Base-by-base conservation (phyloP, 2,329 filamentous ascomycete genomes). In the Dactylellina haptotyla region DNA sequence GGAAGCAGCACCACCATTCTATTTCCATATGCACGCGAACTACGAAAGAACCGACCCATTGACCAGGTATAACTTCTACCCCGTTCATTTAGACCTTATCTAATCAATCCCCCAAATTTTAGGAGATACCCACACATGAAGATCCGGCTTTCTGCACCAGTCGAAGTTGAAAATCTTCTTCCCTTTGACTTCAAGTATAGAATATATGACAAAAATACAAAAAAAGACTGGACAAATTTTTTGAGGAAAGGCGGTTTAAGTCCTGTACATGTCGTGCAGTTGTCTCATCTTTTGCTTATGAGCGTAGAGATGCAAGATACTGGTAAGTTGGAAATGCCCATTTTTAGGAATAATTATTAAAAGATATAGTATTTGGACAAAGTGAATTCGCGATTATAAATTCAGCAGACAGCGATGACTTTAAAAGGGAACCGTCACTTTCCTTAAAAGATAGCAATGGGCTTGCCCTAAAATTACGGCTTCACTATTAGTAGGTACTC, bases 121-220 rank as follows among this genome's bases (percentile, higher is more conserved):
- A 90, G 89, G 66, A 87, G 89, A 74, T 99, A 99, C 79, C 95
- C 95, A 0, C 95, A 95, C 80, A 98, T 99, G 95, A 89, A 88
- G 70, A 85, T 99, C 76, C 91, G 93, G 76, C 86, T 99, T 1
- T 96, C 92, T 23, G 94, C 95, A 0, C 95, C 96, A 0, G 88
- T 99, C 12, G 94, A 97, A 54, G 86, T 99, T 3, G 94, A 99
- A 80, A 99, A 99, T 76, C 83, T 99, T 45, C 83, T 99, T 37
- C 95, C 95, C 0, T 98, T 95, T 79, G 95, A 99, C 81, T 99
- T 99, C 87, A 98, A 99, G 81, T 99, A 99, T 81, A 89, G 94
- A 63, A 98, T 99, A 63, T 99, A 98, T 79, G 95, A 99, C 83
- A 97, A 96, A 83, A 96, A 97, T 80, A 97, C 93, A 0, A 96